Evolutionary conservation across 352 stramenopile species (phyloP), one percentile per base, ranked within the genome.

Genomic region (Pythium graminicola): DNA sequence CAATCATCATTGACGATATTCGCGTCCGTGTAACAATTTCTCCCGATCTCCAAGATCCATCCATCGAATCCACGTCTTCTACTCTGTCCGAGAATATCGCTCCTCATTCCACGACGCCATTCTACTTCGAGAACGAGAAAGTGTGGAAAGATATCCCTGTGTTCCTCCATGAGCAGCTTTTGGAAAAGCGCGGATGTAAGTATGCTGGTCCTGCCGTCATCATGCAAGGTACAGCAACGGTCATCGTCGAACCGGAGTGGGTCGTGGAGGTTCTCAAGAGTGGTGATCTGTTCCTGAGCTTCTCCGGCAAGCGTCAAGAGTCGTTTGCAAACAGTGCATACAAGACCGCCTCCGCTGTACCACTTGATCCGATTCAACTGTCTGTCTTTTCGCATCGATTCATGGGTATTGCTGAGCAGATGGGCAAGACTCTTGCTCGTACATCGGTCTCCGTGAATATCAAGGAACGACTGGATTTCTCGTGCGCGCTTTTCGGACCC

Each of bases 361-460:
- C 70, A 2, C 69, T 93, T 23, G 97, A 99, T 64, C 90, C 95
- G 13, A 98, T 99, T 54, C 89, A 98, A 63, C 80, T 99, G 9
- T 97, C 91, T 0, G 85, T 98, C 6, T 99, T 98, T 64, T 92
- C 93, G 13, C 94, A 99, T 67, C 84, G 96, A 28, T 99, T 99
- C 74, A 99, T 99, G 97, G 93, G 96, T 16, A 99, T 99, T 68
- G 97, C 97, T 6, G 97, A 99, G 74, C 96, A 99, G 76, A 99
- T 99, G 96, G 97, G 97, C 13, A 82, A 95, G 46, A 99, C 96
- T 10, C 69, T 99, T 24, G 93, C 97, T 50, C 78, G 95, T 14
- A 98, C 95, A 3, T 97, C 86, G 0, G 91, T 98, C 50, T 98
- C 91, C 23, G 97, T 99, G 44, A 99, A 99, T 64, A 99, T 99